Percentiles rank a stretch among this genome's conserved stretches.
phyloP scores from a whole-genome alignment of 306 rosid species.

The Betula pendula region DNA sequence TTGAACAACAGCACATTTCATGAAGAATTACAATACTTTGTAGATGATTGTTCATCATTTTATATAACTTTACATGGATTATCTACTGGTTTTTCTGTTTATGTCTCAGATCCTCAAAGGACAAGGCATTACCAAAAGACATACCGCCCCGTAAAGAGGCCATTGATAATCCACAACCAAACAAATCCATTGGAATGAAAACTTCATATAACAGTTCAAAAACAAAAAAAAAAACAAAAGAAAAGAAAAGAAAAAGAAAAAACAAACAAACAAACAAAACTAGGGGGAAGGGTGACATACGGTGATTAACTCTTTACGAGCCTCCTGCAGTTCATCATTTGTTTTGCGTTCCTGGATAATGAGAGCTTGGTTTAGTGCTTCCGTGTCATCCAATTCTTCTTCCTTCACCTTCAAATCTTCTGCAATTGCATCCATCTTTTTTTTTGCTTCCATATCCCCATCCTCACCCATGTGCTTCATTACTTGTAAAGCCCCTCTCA shows the following conservation, averaged over 20 bases:
- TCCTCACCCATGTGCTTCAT: conserved; percentile 69
- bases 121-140: too few relatives aligned
- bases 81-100: too few relatives aligned
- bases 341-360: conserved; percentile 57
- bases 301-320: conserved; percentile 63
- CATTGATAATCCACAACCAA: too few relatives aligned
- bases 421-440: conserved; percentile 45
- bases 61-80: too few relatives aligned
- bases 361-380: conserved; percentile 50
- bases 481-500: conserved; percentile 72
- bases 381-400: conserved; percentile 49
- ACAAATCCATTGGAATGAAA: too few relatives aligned
- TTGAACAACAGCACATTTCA: neutral
- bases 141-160: too few relatives aligned
- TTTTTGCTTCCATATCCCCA: conserved; percentile 53
- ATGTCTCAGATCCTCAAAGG: neutral
- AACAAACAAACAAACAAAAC: too few relatives aligned
- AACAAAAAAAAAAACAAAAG: too few relatives aligned
- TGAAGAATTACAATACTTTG: neutral
- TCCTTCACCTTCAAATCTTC: conserved; percentile 53
- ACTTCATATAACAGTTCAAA: too few relatives aligned
- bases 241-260: too few relatives aligned
- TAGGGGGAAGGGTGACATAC: conserved; percentile 33
- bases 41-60: neutral
- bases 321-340: conserved; percentile 82